Base-by-base conservation (phyloP, 176 grass and related monocot genomes). In the Cenchrus fungigraminus region DNA sequence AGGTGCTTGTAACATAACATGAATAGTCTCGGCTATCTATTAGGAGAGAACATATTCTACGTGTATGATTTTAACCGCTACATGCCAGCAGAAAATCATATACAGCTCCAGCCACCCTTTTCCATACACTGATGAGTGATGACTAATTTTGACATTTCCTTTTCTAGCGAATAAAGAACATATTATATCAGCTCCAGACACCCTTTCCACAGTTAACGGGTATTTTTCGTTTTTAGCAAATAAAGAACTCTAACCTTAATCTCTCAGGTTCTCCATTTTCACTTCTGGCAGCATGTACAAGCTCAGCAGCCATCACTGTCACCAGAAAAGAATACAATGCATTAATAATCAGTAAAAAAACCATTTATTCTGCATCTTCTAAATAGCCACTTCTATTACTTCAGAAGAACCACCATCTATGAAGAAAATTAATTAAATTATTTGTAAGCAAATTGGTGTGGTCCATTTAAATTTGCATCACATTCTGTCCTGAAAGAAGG, bases 291-390 rank as follows among this genome's bases (percentile, higher is more conserved):
- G 68, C 69, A 80, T 13, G 71, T 37, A 94, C 96, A 79, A 98
- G 91, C 71, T 98, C 93, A 34, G 93, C 89, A 73, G 93, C 91
- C 92, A 98, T 98, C 68, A 98, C 89, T 95, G 89, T 87, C 74
- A 44, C 17, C 43, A 77, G 6, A 78, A 65, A 65, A 75, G 8
- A 69, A 43, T 25, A 78, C 51, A 73, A 2, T 32, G 71, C 45
- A 83, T 55, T 2, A 79, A 46, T 82, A 73, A 87, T 56, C 8
- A 45, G 37, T 77, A 44, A 51, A 62, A 54, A n/a, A 17, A 17
- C 59, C 2, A 77, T 51, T 76, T 63, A 43, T 43, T 34, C 60
- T 54, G 28, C 22, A 2, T 80, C 60, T 42, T 80, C 58, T 60
- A 59, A 56, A 71, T 47, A 65, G 43, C 76, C 7, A 7, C 16